phyloP scores from a whole-genome alignment of 306 rosid species.

The Malus sieversii region DNA sequence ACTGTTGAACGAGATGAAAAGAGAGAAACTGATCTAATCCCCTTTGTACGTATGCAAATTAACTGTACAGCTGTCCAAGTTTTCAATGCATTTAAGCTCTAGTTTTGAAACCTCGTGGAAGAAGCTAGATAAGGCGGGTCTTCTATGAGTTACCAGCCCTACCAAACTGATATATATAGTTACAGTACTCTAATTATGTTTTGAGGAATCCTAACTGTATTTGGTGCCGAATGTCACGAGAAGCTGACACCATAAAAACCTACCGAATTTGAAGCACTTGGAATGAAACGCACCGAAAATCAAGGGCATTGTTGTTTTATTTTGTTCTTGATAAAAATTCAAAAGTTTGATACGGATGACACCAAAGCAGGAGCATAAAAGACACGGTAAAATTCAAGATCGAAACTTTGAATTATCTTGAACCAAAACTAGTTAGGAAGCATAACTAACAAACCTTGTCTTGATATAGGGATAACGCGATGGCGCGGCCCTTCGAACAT shows the following conservation, averaged over 20 bases:
- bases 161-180: not conserved
- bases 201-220: not conserved
- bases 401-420: not conserved
- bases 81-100: too few relatives aligned
- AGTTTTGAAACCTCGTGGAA: too few relatives aligned
- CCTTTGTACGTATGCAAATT: too few relatives aligned
- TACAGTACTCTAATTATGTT: not conserved
- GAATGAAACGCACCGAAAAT: not conserved
- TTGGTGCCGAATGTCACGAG: not conserved
- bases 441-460: constrained; percentile 33
- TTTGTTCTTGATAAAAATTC: not conserved
- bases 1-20: too few relatives aligned
- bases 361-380: not conserved
- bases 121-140: too few relatives aligned
- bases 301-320: too few relatives aligned
- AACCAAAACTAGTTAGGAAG: constrained; percentile 1
- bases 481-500: constrained; percentile 95
- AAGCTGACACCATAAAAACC: not conserved
- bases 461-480: constrained; percentile 64
- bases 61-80: too few relatives aligned
- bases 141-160: not conserved
- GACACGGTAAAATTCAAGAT: not conserved
- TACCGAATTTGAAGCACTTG: not conserved
- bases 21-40: too few relatives aligned
- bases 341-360: not conserved